Base-by-base conservation (phyloP, 148 eudicot genomes). In the Camellia japonica region DNA sequence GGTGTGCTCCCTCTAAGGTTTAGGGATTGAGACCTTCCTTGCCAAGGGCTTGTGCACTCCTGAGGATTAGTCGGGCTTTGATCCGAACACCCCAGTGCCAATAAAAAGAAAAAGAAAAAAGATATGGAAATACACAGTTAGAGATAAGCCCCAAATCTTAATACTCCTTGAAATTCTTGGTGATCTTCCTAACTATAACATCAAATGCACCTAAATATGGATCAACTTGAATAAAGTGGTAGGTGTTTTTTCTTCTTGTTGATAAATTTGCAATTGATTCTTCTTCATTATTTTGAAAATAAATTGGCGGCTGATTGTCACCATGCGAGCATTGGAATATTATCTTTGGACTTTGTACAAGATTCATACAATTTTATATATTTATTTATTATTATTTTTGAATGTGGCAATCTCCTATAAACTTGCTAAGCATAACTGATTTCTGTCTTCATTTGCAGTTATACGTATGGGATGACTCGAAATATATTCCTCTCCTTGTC, bases 381-480 rank as follows among this genome's bases (percentile, higher is more conserved):
- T 30, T 30, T 0, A 49, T 10, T 52, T 49, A 4, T 11, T 23
- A n/a, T 19, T 14, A 6, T 7, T 44, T 19, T 62, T 63, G 5
- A 62, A 47, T 46, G 69, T 16, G 20, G 9, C 18, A 7, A 61
- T 61, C 58, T 64, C 3, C 20, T 18, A 13, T 56, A 42, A 55
- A 15, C 44, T 38, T 60, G 3, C 18, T 14, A 4, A 30, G 42
- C 7, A 11, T 55, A 14, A 38, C 67, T 55, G 6, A 74, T 66
- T 54, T 80, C 15, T 30, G 38, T 30, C 38, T 30, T 66, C 54
- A 19, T 73, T 66, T 88, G 90, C 97, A 94, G 98, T 61, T 93
- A 61, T 89, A 94, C 42, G 90, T 90, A 76, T 91, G 98, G 97
- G 98, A 94, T 83, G 88, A 85, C 79, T 89, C 84, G 1, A 85